A percentile compares a stretch with the other conserved stretches of the same genome.
These are phyloP conservation scores for Scortechinia acanthostroma DNA, from an alignment of 2,329 filamentous ascomycete genomes.

Conservation along the genomic window DNA sequence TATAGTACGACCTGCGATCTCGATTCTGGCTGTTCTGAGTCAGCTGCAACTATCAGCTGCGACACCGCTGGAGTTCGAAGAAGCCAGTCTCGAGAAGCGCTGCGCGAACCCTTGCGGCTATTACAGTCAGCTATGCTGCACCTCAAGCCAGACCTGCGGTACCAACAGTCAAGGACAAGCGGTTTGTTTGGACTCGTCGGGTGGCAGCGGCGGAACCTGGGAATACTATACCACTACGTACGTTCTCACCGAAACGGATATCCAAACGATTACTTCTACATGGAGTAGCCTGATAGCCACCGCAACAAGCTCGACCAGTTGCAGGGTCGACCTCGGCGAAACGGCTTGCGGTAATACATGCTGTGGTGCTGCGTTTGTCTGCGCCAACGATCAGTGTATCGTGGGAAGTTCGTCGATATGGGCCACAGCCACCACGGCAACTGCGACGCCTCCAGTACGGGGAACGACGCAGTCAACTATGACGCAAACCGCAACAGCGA, in stretches of 20 bases:
- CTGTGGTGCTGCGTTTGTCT: neutral
- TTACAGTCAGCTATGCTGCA: neutral
- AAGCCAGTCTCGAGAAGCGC: neutral
- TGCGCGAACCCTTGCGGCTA: neutral
- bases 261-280: neutral
- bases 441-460: neutral
- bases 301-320: neutral
- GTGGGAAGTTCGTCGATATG: neutral
- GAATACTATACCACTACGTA: neutral
- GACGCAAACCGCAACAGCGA: neutral
- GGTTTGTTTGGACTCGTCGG: neutral
- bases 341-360: neutral
- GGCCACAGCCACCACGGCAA: neutral
- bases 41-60: conserved; percentile 3
- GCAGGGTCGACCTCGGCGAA: neutral
- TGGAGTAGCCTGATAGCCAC: neutral
- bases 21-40: neutral
- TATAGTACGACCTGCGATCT: no score
- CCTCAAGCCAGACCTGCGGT: neutral
- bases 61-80: neutral
- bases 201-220: neutral
- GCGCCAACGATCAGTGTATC: neutral
- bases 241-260: neutral
- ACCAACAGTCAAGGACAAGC: neutral
- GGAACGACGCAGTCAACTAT: neutral